phyloP scores from a whole-genome alignment of 768 basidiomycete species.

The Dacryopinax primogenitus region DNA sequence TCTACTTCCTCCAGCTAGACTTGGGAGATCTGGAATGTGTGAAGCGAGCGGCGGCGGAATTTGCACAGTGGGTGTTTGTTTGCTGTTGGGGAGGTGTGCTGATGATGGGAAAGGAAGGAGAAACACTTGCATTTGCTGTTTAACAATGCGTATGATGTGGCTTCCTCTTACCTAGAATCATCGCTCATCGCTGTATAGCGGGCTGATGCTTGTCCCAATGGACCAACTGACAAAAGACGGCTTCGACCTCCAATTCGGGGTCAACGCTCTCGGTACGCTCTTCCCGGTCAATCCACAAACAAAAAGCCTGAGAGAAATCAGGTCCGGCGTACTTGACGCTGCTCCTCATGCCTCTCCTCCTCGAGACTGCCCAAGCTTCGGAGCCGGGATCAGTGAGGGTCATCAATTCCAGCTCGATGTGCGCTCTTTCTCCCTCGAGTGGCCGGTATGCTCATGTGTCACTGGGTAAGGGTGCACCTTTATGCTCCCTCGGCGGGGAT shows the following conservation, averaged over 20 bases:
- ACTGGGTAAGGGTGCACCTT: background rate
- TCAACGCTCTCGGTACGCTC: conserved; percentile 9
- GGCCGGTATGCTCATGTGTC: background rate
- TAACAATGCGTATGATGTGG: conserved; percentile 7
- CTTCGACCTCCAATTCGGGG: conserved; percentile 14
- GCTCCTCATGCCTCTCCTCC: conserved; percentile 12
- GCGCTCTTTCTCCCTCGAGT: background rate
- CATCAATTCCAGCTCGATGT: background rate
- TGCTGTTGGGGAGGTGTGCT: background rate
- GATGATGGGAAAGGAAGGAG: background rate
- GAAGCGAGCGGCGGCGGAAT: conserved; percentile 32
- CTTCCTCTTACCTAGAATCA: background rate
- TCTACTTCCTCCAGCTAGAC: conserved; percentile 35
- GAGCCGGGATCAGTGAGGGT: background rate
- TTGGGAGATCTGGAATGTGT: conserved; percentile 34
- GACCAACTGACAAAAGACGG: conserved; percentile 7
- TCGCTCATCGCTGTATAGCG: background rate
- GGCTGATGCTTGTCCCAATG: background rate
- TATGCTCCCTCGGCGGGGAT: background rate
- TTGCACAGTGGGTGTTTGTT: conserved; percentile 16
- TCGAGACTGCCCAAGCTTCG: background rate
- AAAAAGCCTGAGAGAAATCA: background rate
- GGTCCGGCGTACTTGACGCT: conserved; percentile 15
- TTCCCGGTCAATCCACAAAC: background rate
- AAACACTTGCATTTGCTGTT: too few species aligned